phyloP scores from a whole-genome alignment of 805 yeast species.

The Wickerhamomyces xylosicus region DNA sequence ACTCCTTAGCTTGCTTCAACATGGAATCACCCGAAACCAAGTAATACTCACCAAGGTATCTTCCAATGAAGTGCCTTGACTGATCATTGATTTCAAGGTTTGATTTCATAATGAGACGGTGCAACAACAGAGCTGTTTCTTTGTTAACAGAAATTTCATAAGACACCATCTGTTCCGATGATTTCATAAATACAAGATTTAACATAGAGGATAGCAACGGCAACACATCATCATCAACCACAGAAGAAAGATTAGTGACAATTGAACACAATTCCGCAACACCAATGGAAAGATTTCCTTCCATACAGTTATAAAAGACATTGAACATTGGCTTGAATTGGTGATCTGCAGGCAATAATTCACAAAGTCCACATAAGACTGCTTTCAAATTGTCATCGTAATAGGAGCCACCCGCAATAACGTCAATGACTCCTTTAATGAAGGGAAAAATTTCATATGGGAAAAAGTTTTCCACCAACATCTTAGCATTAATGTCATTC shows the following conservation, averaged over 20 bases:
- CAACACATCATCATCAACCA: no score
- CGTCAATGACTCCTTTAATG: background rate
- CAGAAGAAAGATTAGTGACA: no score
- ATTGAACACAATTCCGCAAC: no score
- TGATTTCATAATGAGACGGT: background rate
- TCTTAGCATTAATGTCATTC: background rate
- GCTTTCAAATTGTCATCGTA: background rate
- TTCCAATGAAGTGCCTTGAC: constrained; percentile 7
- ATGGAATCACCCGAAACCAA: constrained; percentile 12
- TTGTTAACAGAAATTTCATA: constrained; percentile 1
- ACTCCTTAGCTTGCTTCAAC: constrained; percentile 1
- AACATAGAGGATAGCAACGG: no score
- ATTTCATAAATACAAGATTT: no score
- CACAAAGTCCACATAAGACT: background rate
- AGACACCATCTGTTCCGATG: no score
- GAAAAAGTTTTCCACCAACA: no score
- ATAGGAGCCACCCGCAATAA: constrained; percentile 4
- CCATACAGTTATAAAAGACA: background rate
- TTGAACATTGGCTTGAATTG: background rate
- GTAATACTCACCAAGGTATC: constrained; percentile 15
- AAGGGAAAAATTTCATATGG: background rate
- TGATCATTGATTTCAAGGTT: no score
- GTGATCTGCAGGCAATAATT: background rate
- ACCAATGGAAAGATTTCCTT: no score
- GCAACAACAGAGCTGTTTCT: background rate